These are phyloP conservation scores for Iris pallida DNA, from an alignment of 116 monocot genomes.

Conservation along the genomic window DNA sequence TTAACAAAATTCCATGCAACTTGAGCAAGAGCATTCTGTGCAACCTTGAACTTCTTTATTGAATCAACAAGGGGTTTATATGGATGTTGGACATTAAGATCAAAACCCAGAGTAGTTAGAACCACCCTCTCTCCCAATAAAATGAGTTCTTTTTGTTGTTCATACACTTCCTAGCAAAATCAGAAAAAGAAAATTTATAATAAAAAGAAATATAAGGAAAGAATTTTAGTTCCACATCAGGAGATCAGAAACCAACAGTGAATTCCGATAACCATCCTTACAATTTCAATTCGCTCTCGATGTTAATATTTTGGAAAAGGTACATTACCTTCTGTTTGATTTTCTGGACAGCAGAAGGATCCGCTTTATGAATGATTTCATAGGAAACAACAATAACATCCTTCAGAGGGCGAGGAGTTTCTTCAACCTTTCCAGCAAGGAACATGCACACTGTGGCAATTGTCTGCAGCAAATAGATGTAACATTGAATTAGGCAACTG, in stretches of 20 bases:
- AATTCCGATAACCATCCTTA: no score
- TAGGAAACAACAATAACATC: conserved; percentile 25
- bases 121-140: conserved; percentile 25
- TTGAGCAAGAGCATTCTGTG: conserved; percentile 26
- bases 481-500: neutral
- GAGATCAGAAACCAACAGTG: no score
- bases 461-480: conserved; percentile 9
- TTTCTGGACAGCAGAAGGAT: conserved; percentile 25
- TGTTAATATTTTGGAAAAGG: no score
- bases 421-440: conserved; percentile 32
- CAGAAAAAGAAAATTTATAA: neutral
- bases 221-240: neutral
- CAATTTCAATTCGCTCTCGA: no score
- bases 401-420: conserved; percentile 29
- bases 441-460: conserved; percentile 30
- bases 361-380: conserved; percentile 26
- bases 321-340: conserved; percentile 26
- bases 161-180: conserved; percentile 20
- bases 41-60: conserved; percentile 27
- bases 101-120: conserved; percentile 25
- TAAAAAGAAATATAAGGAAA: neutral
- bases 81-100: conserved; percentile 24
- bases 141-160: conserved; percentile 28
- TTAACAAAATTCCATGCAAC: conserved; percentile 35
- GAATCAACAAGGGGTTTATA: conserved; percentile 29